phyloP scores from a whole-genome alignment of 2,329 filamentous ascomycete species.

The Drechslera avenae region DNA sequence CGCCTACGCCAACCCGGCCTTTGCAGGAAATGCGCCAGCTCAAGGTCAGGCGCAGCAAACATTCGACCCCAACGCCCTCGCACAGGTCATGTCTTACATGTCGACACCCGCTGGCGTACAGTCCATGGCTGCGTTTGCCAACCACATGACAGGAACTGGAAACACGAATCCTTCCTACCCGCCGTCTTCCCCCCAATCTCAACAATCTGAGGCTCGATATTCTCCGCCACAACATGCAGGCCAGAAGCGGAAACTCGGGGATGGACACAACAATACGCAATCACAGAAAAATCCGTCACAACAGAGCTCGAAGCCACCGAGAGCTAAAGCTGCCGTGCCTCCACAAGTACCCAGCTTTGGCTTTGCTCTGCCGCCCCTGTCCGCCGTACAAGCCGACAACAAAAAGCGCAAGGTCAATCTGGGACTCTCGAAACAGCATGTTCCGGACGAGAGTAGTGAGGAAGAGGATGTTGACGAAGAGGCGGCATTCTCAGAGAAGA shows the following conservation, averaged over 20 bases:
- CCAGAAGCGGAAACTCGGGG: conserved; percentile 38
- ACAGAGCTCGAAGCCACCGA: conserved; percentile 35
- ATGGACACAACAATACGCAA: conserved; percentile 20
- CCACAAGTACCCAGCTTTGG: conserved; percentile 47
- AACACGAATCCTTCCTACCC: conserved; percentile 3
- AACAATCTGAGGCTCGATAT: conserved; percentile 16
- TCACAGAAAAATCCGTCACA: conserved; percentile 18
- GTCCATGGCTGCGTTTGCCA: conserved; percentile 35
- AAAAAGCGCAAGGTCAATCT: conserved; percentile 75
- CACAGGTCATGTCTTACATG: conserved; percentile 40
- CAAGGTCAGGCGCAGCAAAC: conserved; percentile 16
- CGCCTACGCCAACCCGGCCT: conserved; percentile 23
- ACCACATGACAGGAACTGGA: conserved; percentile 21
- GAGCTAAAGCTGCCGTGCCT: conserved; percentile 40
- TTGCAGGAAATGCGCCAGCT: conserved; percentile 14
- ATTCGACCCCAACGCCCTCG: conserved; percentile 31
- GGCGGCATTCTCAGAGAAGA: conserved; percentile 49
- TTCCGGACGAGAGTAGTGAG: conserved; percentile 53
- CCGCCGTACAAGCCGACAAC: conserved; percentile 50
- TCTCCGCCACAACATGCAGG: conserved; percentile 27
- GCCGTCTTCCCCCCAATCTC: conserved; percentile 8
- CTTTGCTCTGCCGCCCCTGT: conserved; percentile 34
- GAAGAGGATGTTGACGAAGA: conserved; percentile 76
- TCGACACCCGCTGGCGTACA: conserved; percentile 36
- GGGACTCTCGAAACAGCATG: conserved; percentile 70